A percentile compares a stretch with the other conserved stretches of the same genome.
Conservation (phyloP, 2,329 filamentous ascomycete species). For the Nothopassalora personata region DNA sequence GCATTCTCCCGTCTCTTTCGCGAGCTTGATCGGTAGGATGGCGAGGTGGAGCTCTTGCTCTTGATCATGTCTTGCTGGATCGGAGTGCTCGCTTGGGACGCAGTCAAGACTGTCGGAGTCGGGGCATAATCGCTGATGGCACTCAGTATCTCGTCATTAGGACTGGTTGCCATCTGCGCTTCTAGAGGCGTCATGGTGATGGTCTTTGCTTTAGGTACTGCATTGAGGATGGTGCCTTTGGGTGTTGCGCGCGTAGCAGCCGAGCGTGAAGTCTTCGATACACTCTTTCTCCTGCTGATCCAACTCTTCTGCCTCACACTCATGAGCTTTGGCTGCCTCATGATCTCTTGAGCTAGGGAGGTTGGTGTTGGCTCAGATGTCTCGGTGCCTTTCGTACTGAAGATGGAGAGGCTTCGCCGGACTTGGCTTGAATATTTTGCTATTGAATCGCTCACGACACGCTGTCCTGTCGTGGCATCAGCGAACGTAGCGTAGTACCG, state of each 20-base stretch:
- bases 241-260: neutral
- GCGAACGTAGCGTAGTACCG: slow-evolving; percentile 1
- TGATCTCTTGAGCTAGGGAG: slow-evolving; percentile 19
- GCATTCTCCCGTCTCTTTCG: slow-evolving; percentile 27
- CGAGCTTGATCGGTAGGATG: slow-evolving; percentile 10
- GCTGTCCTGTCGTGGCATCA: neutral
- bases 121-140: slow-evolving; percentile 28
- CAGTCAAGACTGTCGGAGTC: slow-evolving; percentile 16
- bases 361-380: slow-evolving; percentile 20
- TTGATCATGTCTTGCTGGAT: slow-evolving; percentile 13
- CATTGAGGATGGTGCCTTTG: slow-evolving; percentile 30
- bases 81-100: slow-evolving; percentile 20
- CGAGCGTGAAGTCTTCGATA: neutral
- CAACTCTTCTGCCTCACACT: slow-evolving; percentile 23
- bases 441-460: neutral
- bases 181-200: slow-evolving; percentile 32
- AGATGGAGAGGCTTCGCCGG: slow-evolving; percentile 34
- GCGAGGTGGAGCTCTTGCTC: slow-evolving; percentile 7
- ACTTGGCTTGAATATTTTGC: slow-evolving; percentile 3
- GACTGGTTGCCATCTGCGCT: slow-evolving; percentile 35
- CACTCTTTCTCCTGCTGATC: slow-evolving; percentile 17
- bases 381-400: slow-evolving; percentile 32
- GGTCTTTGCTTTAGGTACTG: slow-evolving; percentile 27
- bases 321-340: slow-evolving; percentile 17
- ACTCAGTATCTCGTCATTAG: slow-evolving; percentile 38